Evolutionary conservation across 1,284 basidiomycete species (phyloP).

Genomic region (Trichosporon sp.): DNA sequence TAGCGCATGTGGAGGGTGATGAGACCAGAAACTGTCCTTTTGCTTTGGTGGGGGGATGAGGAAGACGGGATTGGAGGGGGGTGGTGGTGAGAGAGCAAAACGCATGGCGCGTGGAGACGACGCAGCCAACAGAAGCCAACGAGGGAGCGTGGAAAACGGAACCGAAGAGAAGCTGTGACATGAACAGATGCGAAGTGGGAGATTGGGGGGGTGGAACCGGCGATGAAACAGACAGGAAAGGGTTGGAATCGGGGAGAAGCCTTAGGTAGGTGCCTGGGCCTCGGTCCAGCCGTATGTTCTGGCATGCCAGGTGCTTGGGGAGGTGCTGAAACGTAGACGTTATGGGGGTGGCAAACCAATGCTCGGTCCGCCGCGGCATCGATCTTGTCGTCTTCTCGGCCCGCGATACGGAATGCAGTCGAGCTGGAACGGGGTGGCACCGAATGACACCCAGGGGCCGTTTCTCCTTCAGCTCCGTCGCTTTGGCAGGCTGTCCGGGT

Average conservation of each 20-base stretch:
- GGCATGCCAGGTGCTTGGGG: not conserved
- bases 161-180: not conserved
- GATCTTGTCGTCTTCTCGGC: not conserved
- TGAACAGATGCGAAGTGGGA: not conserved
- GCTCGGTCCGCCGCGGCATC: not conserved
- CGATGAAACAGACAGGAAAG: not conserved
- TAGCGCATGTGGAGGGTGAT: not conserved
- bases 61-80: not conserved
- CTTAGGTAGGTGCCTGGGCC: not conserved
- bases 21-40: conserved; percentile 1
- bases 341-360: not conserved
- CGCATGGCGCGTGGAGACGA: no score
- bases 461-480: not conserved
- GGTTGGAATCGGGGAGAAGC: not conserved
- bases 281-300: not conserved
- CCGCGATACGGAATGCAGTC: not conserved
- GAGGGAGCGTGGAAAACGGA: not conserved
- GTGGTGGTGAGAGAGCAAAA: not conserved
- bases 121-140: not conserved
- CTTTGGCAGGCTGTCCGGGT: not conserved
- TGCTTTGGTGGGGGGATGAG: not conserved
- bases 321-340: not conserved
- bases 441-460: not conserved
- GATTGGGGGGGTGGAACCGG: no score
- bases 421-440: not conserved